Conservation (phyloP, 129 eudicot species). For the Lactuca saligna region DNA sequence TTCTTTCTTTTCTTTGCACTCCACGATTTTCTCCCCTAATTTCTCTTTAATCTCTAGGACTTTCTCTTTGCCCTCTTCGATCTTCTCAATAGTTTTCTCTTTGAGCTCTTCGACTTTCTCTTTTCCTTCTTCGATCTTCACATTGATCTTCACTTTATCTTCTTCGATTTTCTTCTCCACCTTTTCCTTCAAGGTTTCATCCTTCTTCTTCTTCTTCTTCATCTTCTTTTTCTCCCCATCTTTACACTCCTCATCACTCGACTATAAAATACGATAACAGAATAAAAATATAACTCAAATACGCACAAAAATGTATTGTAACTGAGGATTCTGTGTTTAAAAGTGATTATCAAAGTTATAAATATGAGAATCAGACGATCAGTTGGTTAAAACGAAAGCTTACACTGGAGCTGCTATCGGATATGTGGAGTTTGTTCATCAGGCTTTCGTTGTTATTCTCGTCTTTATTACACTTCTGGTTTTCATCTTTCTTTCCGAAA, state of each 20-base stretch:
- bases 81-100: constrained; percentile 41
- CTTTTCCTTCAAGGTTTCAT: constrained; percentile 70
- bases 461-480: constrained; percentile 30
- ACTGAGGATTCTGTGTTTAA: background rate
- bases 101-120: constrained; percentile 25
- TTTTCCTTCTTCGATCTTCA: constrained; percentile 23
- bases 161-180: constrained; percentile 36
- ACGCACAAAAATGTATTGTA: background rate
- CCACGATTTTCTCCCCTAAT: constrained; percentile 4
- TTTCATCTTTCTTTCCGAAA: constrained; percentile 57
- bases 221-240: constrained; percentile 45
- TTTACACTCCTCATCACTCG: constrained; percentile 68
- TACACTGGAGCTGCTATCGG: constrained; percentile 61
- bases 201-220: constrained; percentile 58
- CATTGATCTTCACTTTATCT: constrained; percentile 32
- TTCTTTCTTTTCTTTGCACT: constrained; percentile 30
- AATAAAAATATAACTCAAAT: background rate
- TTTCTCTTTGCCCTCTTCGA: constrained; percentile 34
- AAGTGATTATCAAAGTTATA: background rate
- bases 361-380: background rate
- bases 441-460: constrained; percentile 42
- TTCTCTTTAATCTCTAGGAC: constrained; percentile 34
- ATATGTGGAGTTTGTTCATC: constrained; percentile 51
- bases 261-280: constrained; percentile 36
- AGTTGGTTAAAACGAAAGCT: constrained; percentile 24